These are phyloP conservation scores for Candida tallmaniae DNA, from an alignment of 805 yeast genomes.

Conservation along the genomic window DNA sequence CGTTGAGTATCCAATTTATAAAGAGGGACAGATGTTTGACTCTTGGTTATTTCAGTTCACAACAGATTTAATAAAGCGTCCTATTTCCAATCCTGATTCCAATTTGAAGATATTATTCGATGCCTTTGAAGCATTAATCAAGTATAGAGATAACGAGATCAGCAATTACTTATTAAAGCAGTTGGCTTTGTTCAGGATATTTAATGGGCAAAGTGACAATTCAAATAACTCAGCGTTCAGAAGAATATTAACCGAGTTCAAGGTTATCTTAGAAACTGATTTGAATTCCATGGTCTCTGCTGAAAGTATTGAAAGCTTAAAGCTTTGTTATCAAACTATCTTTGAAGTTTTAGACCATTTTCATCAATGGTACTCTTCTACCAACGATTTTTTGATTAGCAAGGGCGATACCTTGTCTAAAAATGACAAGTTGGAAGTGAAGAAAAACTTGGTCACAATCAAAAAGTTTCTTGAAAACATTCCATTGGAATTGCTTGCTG, in stretches of 20 bases:
- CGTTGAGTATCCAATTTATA: slow-evolving; percentile 61
- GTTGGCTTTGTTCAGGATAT: slow-evolving; percentile 59
- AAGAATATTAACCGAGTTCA: slow-evolving; percentile 55
- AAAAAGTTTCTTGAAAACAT: slow-evolving; percentile 48
- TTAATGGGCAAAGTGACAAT: slow-evolving; percentile 26
- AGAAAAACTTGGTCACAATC: slow-evolving; percentile 25
- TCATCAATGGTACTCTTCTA: slow-evolving; percentile 63
- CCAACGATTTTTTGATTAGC: slow-evolving; percentile 23
- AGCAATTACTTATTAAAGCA: slow-evolving; percentile 76
- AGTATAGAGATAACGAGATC: slow-evolving; percentile 65
- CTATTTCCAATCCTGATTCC: slow-evolving; percentile 14
- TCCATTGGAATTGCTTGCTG: slow-evolving; percentile 69
- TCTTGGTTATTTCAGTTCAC: slow-evolving; percentile 73
- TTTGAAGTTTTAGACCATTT: slow-evolving; percentile 81
- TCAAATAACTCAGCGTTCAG: slow-evolving; percentile 24
- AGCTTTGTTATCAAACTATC: slow-evolving; percentile 64
- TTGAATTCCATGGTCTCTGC: slow-evolving; percentile 36
- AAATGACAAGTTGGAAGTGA: slow-evolving; percentile 11
- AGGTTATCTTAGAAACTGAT: slow-evolving; percentile 46
- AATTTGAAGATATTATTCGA: slow-evolving; percentile 43
- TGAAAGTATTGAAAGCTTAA: slow-evolving; percentile 53
- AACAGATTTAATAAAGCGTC: slow-evolving; percentile 55
- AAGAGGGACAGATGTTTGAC: slow-evolving; percentile 48
- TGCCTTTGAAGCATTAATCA: slow-evolving; percentile 59
- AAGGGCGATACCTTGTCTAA: slow-evolving; percentile 3